A percentile compares a stretch with the other conserved stretches of the same genome.
phyloP scores from a whole-genome alignment of 1,139 yeast species.

The Hansenula sp. region DNA sequence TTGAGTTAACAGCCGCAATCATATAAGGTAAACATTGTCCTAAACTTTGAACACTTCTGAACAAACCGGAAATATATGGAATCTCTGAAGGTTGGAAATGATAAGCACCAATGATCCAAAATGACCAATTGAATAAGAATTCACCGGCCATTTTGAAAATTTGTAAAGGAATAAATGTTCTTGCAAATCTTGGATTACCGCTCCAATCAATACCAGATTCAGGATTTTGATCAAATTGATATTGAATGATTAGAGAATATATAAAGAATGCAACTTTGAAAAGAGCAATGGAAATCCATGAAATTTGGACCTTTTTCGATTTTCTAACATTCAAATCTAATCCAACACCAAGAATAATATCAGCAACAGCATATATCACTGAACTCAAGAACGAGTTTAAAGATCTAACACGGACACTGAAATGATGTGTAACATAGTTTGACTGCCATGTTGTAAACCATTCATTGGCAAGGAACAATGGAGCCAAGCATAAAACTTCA shows the following conservation, averaged over 20 bases:
- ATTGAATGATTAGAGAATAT: slow-evolving; percentile 20
- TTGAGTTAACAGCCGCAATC: slow-evolving; percentile 19
- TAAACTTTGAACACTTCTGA: slow-evolving; percentile 19
- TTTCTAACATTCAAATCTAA: slow-evolving; percentile 13
- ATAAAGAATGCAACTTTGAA: slow-evolving; percentile 18
- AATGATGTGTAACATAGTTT: slow-evolving; percentile 24
- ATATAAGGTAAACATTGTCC: slow-evolving; percentile 21
- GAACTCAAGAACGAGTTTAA: slow-evolving; percentile 23
- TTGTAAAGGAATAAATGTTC: slow-evolving; percentile 22
- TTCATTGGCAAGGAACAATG: slow-evolving; percentile 12
- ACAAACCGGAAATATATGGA: slow-evolving; percentile 15
- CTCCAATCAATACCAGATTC: slow-evolving; percentile 21
- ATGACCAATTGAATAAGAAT: slow-evolving; percentile 23
- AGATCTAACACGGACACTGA: slow-evolving; percentile 24
- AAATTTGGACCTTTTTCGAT: slow-evolving; percentile 11
- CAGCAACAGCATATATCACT: slow-evolving; percentile 15
- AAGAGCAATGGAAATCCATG: slow-evolving; percentile 16
- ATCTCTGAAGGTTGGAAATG: slow-evolving; percentile 13
- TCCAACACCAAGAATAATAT: slow-evolving; percentile 16
- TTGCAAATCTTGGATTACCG: slow-evolving; percentile 16
- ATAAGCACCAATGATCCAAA: slow-evolving; percentile 23
- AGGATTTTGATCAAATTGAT: slow-evolving; percentile 13
- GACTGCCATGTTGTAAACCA: slow-evolving; percentile 25
- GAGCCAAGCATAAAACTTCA: slow-evolving; percentile 10
- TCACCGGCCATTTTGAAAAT: slow-evolving; percentile 22